A percentile compares a stretch with the other conserved stretches of the same genome.
These are phyloP conservation scores for Epichloe coenophiala DNA, from an alignment of 2,329 filamentous ascomycete species.

Conservation along the genomic window DNA sequence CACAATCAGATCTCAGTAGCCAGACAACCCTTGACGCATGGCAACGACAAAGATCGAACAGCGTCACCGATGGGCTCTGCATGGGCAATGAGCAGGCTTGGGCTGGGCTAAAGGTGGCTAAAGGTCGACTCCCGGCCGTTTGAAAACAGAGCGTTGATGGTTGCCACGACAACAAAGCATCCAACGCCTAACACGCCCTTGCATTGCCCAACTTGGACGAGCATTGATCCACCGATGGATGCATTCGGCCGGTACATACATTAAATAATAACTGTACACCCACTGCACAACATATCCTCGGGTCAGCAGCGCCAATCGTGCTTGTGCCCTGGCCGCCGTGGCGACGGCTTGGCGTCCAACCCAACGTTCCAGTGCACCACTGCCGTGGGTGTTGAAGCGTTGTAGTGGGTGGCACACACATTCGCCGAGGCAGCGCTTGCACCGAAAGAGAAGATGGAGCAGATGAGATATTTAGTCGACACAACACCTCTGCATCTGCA, in stretches of 20 bases:
- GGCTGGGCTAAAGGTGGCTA: neutral
- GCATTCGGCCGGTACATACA: too few relatives aligned
- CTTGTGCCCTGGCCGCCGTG: neutral
- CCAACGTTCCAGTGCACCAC: neutral
- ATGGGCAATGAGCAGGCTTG: neutral
- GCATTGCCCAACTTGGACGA: neutral
- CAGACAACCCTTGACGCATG: constrained; percentile 3
- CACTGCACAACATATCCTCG: too few relatives aligned
- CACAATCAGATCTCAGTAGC: neutral
- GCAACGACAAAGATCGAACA: constrained; percentile 3
- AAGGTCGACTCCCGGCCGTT: neutral
- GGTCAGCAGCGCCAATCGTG: neutral
- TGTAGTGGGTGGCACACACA: neutral
- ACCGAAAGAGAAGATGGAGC: neutral
- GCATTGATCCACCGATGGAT: too few relatives aligned
- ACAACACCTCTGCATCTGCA: neutral
- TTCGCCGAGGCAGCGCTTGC: neutral
- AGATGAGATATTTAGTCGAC: neutral
- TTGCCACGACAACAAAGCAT: constrained; percentile 8
- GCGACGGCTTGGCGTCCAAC: neutral
- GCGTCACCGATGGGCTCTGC: neutral
- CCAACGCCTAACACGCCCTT: neutral
- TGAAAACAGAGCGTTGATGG: constrained; percentile 10
- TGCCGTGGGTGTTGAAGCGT: neutral
- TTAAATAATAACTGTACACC: too few relatives aligned